Evolutionary conservation across 495 filamentous ascomycete genomes (phyloP).

Genomic region (Chlorociboria aeruginascens): DNA sequence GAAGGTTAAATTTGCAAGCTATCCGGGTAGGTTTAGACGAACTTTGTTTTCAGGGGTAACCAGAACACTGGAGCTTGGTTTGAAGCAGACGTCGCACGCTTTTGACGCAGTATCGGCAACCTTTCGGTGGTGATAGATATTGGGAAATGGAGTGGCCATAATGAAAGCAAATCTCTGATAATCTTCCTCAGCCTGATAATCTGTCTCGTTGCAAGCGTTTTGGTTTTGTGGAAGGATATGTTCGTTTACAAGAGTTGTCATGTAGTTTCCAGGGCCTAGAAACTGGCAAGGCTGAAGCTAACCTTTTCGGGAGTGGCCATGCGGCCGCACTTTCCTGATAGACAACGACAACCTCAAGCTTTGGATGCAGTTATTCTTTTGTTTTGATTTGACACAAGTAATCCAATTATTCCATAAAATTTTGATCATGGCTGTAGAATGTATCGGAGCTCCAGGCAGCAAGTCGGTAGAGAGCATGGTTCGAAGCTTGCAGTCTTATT

Average conservation of each 20-base stretch:
- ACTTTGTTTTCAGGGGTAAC: constrained; percentile 89
- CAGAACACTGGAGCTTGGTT: constrained; percentile 73
- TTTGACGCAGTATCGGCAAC: constrained; percentile 77
- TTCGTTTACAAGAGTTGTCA: too few species aligned
- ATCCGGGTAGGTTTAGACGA: constrained; percentile 14
- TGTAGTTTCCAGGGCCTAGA: too few species aligned
- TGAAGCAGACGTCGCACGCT: constrained; percentile 84
- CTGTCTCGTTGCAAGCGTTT: neutral
- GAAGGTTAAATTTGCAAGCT: neutral
- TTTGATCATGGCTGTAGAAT: constrained; percentile 13
- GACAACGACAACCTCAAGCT: neutral
- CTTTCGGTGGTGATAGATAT: constrained; percentile 75
- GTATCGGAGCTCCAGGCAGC: constrained; percentile 17
- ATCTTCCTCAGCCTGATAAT: neutral
- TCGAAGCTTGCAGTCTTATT: constrained; percentile 14
- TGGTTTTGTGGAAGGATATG: neutral
- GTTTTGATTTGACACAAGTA: neutral
- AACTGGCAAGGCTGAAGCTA: neutral
- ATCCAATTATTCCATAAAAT: constrained; percentile 6
- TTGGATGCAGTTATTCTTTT: neutral
- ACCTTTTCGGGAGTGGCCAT: neutral
- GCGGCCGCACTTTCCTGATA: neutral
- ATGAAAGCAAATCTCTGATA: neutral
- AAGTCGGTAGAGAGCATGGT: constrained; percentile 18
- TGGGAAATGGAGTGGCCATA: constrained; percentile 40